A percentile compares a stretch with the other conserved stretches of the same genome.
These are phyloP conservation scores for Hymenoscyphus fructigenus DNA, from an alignment of 2,329 filamentous ascomycete genomes.

Conservation along the genomic window DNA sequence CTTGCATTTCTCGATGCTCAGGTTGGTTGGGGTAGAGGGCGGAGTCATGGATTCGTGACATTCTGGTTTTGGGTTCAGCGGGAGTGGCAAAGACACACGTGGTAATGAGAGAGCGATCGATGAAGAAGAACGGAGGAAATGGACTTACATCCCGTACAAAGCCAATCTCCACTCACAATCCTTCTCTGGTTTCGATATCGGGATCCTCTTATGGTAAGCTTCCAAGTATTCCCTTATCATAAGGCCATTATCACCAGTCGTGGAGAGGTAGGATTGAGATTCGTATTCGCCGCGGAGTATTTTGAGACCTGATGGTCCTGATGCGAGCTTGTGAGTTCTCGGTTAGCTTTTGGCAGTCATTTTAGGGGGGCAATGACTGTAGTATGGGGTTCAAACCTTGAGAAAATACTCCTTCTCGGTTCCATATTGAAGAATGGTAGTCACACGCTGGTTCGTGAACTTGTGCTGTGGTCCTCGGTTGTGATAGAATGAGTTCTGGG, in stretches of 20 bases:
- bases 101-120: not conserved
- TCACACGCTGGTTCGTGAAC: not conserved
- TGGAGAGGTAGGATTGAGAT: not conserved
- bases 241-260: conserved; percentile 9
- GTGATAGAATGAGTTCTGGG: too few species aligned
- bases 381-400: not conserved
- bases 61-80: not conserved
- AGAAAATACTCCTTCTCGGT: not conserved
- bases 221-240: conserved; percentile 10
- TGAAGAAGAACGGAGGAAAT: not conserved
- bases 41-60: not conserved
- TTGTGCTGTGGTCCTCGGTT: not conserved
- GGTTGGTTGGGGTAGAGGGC: not conserved
- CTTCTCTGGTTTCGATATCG: conserved; percentile 7
- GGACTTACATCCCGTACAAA: conserved; percentile 15
- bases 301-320: not conserved
- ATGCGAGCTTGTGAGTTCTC: not conserved
- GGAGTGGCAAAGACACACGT: too few species aligned
- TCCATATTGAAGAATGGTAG: not conserved
- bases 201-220: conserved; percentile 10
- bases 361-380: too few species aligned
- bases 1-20: not conserved
- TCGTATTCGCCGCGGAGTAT: not conserved
- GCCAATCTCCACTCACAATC: conserved; percentile 12
- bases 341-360: not conserved